A percentile compares a stretch with the other conserved stretches of the same genome.
phyloP scores from a whole-genome alignment of 805 yeast genomes.

The Candida tammaniensis region DNA sequence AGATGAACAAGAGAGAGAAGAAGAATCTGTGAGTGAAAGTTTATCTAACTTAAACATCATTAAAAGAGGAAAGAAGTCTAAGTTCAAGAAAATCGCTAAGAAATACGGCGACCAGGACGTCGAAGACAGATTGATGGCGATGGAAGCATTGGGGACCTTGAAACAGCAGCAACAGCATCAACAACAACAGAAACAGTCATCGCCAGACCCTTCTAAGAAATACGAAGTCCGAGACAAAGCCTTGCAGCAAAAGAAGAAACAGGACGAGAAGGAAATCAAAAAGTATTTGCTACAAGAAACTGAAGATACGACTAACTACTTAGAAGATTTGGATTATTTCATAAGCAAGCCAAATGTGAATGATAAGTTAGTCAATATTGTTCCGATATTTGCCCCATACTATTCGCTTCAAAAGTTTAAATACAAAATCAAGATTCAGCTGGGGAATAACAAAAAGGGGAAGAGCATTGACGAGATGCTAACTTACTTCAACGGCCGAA shows the following conservation, averaged over 20 bases:
- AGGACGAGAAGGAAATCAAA: constrained; percentile 44
- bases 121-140: constrained; percentile 69
- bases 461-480: constrained; percentile 74
- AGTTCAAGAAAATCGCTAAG: constrained; percentile 73
- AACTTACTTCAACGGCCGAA: constrained; percentile 47
- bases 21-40: constrained; percentile 2
- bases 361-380: constrained; percentile 59
- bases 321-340: constrained; percentile 45
- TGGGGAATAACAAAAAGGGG: constrained; percentile 81
- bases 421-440: constrained; percentile 80
- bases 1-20: constrained; percentile 2
- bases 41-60: constrained; percentile 10
- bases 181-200: constrained; percentile 22
- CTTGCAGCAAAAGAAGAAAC: constrained; percentile 42
- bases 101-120: constrained; percentile 93
- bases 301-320: constrained; percentile 29
- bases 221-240: constrained; percentile 25
- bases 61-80: constrained; percentile 80
- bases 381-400: constrained; percentile 96
- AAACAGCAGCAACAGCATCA: constrained; percentile 43
- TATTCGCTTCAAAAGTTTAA: constrained; percentile 66
- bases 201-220: constrained; percentile 17
- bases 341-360: constrained; percentile 42
- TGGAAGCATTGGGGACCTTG: constrained; percentile 82
- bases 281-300: constrained; percentile 36